phyloP scores from a whole-genome alignment of 208 protist species.

The Crithidia mellificae region DNA sequence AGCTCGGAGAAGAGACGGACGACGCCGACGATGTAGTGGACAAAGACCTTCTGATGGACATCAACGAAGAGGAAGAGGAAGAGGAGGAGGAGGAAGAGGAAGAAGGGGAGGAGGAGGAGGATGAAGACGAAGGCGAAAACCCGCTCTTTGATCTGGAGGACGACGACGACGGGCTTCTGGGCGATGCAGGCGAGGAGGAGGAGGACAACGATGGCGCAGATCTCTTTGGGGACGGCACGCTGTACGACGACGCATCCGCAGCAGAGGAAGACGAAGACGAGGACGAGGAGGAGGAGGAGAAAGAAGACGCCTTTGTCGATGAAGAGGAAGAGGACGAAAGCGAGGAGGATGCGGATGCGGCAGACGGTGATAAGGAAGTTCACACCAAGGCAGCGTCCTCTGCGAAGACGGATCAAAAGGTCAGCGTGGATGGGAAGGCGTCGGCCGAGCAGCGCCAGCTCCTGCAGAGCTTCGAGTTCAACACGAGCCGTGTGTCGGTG shows the following conservation, averaged over 20 bases:
- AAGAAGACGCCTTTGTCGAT: conserved; percentile 26
- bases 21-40: conserved; percentile 45
- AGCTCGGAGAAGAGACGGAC: conserved; percentile 32
- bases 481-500: conserved; percentile 40
- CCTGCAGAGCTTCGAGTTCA: conserved; percentile 33
- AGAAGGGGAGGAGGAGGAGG: conserved; percentile 14
- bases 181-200: conserved; percentile 9
- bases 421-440: no score
- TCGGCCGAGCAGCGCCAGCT: conserved; percentile 30
- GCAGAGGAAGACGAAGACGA: conserved; percentile 34
- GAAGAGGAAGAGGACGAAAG: conserved; percentile 32
- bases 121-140: conserved; percentile 32
- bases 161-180: conserved; percentile 12
- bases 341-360: conserved; percentile 30
- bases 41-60: conserved; percentile 33
- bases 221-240: conserved; percentile 18
- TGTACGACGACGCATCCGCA: conserved; percentile 41
- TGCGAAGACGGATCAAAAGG: no score
- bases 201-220: conserved; percentile 45
- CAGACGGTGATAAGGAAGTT: conserved; percentile 4
- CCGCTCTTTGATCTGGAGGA: conserved; percentile 33
- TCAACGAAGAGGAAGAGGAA: conserved; percentile 28
- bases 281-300: conserved; percentile 20
- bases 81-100: conserved; percentile 28
- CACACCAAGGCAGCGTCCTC: neutral